phyloP scores from a whole-genome alignment of 306 rosid species.

The Vicia faba region DNA sequence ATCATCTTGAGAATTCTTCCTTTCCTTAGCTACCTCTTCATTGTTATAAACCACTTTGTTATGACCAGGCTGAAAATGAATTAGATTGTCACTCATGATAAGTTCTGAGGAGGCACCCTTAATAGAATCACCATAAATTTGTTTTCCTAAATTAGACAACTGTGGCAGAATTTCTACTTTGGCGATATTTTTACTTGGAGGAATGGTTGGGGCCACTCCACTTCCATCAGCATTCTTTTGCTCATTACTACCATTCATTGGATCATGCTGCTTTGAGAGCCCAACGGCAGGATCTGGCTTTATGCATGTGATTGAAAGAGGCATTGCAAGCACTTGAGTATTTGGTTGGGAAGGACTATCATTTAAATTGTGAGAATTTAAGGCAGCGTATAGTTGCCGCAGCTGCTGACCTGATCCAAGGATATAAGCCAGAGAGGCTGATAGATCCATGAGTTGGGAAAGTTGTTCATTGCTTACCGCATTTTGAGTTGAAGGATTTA shows the following conservation, averaged over 20 bases:
- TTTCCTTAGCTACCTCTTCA: constrained; percentile 47
- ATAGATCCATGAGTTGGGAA: constrained; percentile 60
- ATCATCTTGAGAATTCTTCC: constrained; percentile 49
- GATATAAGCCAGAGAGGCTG: constrained; percentile 82
- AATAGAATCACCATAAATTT: constrained; percentile 40
- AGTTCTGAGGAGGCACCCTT: constrained; percentile 46
- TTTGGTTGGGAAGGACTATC: constrained; percentile 49
- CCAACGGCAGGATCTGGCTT: constrained; percentile 52
- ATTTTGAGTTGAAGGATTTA: constrained; percentile 49
- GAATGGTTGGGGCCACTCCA: constrained; percentile 39
- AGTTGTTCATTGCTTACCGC: constrained; percentile 65
- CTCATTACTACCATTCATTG: constrained; percentile 53
- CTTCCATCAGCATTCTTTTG: constrained; percentile 50
- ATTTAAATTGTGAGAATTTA: constrained; percentile 54
- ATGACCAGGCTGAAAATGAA: constrained; percentile 47
- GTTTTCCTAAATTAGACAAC: constrained; percentile 46
- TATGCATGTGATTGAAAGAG: constrained; percentile 48
- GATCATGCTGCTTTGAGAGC: constrained; percentile 58
- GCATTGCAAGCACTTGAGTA: constrained; percentile 48
- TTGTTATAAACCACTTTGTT: constrained; percentile 41
- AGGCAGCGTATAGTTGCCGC: constrained; percentile 76
- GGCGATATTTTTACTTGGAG: constrained; percentile 40
- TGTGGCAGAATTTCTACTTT: constrained; percentile 41
- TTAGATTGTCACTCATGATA: constrained; percentile 42
- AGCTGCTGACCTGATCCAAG: constrained; percentile 77